Evolutionary conservation across 257 asterid genomes (phyloP).

Genomic region (Echium plantagineum): DNA sequence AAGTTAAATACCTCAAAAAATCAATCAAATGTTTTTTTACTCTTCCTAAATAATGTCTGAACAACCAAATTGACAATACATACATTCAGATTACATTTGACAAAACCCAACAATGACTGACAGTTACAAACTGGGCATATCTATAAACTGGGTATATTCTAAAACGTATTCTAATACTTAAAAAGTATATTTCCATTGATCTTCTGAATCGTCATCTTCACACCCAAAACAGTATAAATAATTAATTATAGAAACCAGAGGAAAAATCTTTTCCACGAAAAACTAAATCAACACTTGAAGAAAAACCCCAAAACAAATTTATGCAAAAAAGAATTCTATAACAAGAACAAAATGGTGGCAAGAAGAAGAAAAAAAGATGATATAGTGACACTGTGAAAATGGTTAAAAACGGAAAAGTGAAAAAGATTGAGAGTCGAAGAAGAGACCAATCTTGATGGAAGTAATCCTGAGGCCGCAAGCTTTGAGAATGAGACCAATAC

Average conservation of each 20-base stretch:
- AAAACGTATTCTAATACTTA: too few species aligned
- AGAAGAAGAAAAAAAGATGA: too few species aligned
- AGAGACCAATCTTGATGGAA: slow-evolving; percentile 78
- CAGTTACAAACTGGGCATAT: not conserved
- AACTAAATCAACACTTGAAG: not conserved
- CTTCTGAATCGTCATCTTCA: too few species aligned
- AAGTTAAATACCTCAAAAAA: not conserved
- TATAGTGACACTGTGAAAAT: too few species aligned
- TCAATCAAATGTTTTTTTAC: not conserved
- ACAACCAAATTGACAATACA: slow-evolving; percentile 3
- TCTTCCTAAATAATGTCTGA: not conserved
- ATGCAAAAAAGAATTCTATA: too few species aligned
- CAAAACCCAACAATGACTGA: not conserved
- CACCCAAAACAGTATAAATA: too few species aligned
- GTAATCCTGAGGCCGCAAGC: slow-evolving; percentile 88
- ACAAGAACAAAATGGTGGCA: not conserved
- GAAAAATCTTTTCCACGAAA: not conserved
- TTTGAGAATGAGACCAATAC: slow-evolving; percentile 84
- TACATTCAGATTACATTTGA: not conserved
- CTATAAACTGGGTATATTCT: not conserved
- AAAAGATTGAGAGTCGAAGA: too few species aligned
- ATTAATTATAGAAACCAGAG: not conserved
- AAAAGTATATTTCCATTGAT: too few species aligned
- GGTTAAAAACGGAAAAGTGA: too few species aligned
- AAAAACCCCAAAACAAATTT: not conserved